Evolutionary conservation across 257 asterid genomes (phyloP), one percentile per base, ranked within the genome.

Genomic region (Knoxia roxburghii): DNA sequence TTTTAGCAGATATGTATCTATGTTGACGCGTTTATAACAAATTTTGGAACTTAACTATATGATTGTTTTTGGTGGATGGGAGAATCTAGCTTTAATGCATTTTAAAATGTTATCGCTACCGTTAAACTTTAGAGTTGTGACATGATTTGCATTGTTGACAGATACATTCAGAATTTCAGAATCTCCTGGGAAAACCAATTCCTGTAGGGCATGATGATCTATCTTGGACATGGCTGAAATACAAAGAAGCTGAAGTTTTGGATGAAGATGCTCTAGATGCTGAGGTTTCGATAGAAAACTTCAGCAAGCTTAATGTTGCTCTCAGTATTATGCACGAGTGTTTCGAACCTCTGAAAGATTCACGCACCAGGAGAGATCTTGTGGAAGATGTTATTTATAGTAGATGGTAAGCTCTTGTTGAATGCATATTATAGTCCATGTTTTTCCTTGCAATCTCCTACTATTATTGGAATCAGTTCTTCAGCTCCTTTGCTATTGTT

Each of bases 311-410:
- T 61, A 77, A 76, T 63, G 78, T 83, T 72, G 97, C 98, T 71
- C 87, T 94, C 35, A 32, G 74, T 63, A 95, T 94, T 76, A 85
- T 94, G 87, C 99, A 94, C 67, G 99, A 90, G 73, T 87, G 96
- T 75, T 94, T 94, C 68, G 89, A 90, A 70, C 89, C 98, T 14
- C 83, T 79, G 73, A 77, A 82, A 76, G 99, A 90, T 79, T 83
- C 76, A 70, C 78, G 78, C 66, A 84, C 95, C 52, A 71, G 75
- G 65, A 81, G 88, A 66, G 99, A 90, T 85, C 79, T 87, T 33
- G 85, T 85, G 68, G 93, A 94, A 79, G 97, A 88, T 79, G 84
- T 94, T 50, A 88, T 90, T 55, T 90, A 90, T 58, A 83, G 81
- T 75, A 79, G 86, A 85, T 26, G 96, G 99, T 94, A 72, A 76